Conservation (phyloP, 441 rosid genomes). For the Daphne laureola region DNA sequence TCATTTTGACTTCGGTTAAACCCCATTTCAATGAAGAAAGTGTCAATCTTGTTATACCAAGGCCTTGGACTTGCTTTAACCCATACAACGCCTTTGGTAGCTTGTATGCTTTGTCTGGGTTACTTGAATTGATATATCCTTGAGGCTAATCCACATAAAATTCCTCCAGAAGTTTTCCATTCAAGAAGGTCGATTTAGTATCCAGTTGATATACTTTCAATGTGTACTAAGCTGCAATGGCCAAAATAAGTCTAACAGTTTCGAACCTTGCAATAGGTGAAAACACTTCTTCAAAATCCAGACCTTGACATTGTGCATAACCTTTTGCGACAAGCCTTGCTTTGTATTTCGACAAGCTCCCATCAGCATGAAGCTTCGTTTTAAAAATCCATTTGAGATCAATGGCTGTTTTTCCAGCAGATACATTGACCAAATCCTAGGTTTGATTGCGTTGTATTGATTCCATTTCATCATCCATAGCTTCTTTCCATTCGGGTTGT, state of each 20-base stretch:
- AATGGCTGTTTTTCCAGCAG: background rate
- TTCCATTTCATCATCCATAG: background rate
- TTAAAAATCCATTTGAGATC: background rate
- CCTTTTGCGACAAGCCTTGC: background rate
- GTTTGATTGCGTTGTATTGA: background rate
- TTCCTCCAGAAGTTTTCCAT: background rate
- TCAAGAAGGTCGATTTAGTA: background rate
- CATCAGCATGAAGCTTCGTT: background rate
- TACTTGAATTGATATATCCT: background rate
- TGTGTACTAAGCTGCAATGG: background rate
- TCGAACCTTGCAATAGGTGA: background rate
- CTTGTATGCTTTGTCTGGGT: background rate
- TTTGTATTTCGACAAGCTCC: background rate
- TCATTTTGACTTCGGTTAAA: background rate
- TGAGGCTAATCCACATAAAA: background rate
- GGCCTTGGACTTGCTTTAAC: background rate
- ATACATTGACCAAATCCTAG: background rate
- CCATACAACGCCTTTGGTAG: background rate
- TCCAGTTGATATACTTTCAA: background rate
- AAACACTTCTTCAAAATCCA: constrained; percentile 1
- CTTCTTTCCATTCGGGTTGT: background rate
- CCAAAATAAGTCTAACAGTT: background rate
- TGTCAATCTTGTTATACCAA: background rate
- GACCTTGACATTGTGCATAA: background rate
- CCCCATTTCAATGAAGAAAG: too few relatives aligned